Evolutionary conservation across 805 yeast genomes (phyloP).

Genomic region (Suhomyces kilbournensis): DNA sequence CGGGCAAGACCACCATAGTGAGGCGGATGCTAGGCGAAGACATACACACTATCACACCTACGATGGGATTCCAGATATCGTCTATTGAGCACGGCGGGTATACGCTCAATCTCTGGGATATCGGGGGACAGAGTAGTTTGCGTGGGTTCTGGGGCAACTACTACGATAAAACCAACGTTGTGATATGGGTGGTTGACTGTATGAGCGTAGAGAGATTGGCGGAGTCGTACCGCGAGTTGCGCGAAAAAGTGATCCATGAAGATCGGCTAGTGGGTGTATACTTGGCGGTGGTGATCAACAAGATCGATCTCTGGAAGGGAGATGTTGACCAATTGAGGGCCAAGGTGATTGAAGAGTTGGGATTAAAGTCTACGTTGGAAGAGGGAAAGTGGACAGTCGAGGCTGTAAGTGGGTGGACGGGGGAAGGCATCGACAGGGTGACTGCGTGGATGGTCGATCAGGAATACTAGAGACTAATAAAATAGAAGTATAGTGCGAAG

Average conservation of each 20-base stretch:
- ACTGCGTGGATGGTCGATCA: slow-evolving; percentile 26
- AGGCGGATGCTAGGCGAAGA: slow-evolving; percentile 52
- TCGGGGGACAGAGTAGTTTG: slow-evolving; percentile 61
- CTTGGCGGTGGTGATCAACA: slow-evolving; percentile 69
- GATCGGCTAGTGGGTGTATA: slow-evolving; percentile 69
- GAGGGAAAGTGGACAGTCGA: slow-evolving; percentile 26
- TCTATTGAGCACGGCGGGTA: slow-evolving; percentile 46
- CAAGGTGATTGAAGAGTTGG: slow-evolving; percentile 14
- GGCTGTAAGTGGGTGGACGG: slow-evolving; percentile 36
- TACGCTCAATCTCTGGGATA: slow-evolving; percentile 73
- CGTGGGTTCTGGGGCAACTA: slow-evolving; percentile 70
- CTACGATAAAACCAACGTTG: slow-evolving; percentile 70
- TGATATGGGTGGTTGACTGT: slow-evolving; percentile 86
- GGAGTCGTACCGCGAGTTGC: slow-evolving; percentile 67
- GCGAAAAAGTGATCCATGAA: slow-evolving; percentile 54
- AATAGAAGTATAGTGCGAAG: not conserved
- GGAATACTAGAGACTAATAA: slow-evolving; percentile 1
- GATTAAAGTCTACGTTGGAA: slow-evolving; percentile 17
- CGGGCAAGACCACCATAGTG: slow-evolving; percentile 88
- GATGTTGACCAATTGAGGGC: slow-evolving; percentile 8
- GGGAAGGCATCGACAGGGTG: slow-evolving; percentile 24
- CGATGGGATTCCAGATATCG: slow-evolving; percentile 84
- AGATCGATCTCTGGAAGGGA: slow-evolving; percentile 53
- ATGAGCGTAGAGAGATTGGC: slow-evolving; percentile 55
- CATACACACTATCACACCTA: slow-evolving; percentile 65